A percentile compares a stretch with the other conserved stretches of the same genome.
phyloP scores from a whole-genome alignment of 2,329 filamentous ascomycete genomes.

The Raffaelea ambrosiae region DNA sequence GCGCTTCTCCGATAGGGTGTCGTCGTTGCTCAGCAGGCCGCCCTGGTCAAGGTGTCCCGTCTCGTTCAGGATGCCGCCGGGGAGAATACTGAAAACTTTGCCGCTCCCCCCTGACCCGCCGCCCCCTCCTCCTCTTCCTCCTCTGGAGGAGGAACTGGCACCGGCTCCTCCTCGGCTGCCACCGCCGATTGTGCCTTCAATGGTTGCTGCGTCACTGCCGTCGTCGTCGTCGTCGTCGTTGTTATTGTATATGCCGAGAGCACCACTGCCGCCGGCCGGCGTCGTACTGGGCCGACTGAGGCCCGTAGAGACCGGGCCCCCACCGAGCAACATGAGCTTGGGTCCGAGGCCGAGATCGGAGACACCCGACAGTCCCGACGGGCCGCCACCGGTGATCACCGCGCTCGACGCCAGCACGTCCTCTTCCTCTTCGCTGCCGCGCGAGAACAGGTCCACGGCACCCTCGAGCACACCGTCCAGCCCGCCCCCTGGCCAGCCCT shows the following conservation, averaged over 20 bases:
- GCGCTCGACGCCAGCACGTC: slow-evolving; percentile 2
- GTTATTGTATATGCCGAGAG: slow-evolving; percentile 4
- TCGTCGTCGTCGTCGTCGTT: slow-evolving; percentile 26
- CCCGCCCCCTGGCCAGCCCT: slow-evolving; percentile 60
- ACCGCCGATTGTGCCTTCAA: neutral
- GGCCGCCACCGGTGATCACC: slow-evolving; percentile 8
- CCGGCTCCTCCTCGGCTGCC: too few relatives aligned
- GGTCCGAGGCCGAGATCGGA: slow-evolving; percentile 13
- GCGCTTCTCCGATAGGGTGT: neutral
- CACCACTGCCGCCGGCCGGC: slow-evolving; percentile 6
- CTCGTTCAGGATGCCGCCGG: slow-evolving; percentile 54
- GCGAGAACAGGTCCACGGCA: slow-evolving; percentile 44
- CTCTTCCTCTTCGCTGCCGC: slow-evolving; percentile 9
- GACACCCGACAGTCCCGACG: slow-evolving; percentile 20
- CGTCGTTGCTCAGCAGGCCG: too few relatives aligned
- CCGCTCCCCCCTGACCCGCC: slow-evolving; percentile 14
- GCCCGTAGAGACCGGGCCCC: neutral
- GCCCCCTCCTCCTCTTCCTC: too few relatives aligned
- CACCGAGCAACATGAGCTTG: slow-evolving; percentile 6
- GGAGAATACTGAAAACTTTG: slow-evolving; percentile 57
- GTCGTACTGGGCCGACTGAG: neutral
- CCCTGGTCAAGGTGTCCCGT: neutral
- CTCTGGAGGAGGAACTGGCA: too few relatives aligned
- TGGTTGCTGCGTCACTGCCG: slow-evolving; percentile 23
- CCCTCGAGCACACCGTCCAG: slow-evolving; percentile 58